These are phyloP conservation scores for Echinochloa phyllopogon DNA, from an alignment of 176 grass and related monocot genomes.

Conservation along the genomic window DNA sequence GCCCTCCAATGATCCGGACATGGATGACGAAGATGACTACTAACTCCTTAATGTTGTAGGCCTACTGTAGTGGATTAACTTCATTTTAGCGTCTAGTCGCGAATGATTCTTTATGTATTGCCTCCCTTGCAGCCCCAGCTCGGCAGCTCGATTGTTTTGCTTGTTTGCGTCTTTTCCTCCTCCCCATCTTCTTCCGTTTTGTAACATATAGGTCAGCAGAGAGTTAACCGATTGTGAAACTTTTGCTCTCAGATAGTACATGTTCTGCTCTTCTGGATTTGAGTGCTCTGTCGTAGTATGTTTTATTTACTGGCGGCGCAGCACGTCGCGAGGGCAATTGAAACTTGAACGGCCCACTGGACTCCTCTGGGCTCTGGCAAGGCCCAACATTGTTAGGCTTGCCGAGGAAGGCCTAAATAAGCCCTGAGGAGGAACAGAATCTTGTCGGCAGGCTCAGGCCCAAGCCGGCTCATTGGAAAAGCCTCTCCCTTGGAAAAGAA, in stretches of 20 bases:
- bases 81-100: neutral
- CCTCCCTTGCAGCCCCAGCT: slow-evolving; percentile 8
- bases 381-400: neutral
- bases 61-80: slow-evolving; percentile 26
- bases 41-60: slow-evolving; percentile 45
- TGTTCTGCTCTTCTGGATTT: neutral
- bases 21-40: slow-evolving; percentile 96
- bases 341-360: neutral
- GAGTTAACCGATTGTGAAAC: slow-evolving; percentile 25
- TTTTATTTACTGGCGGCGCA: neutral
- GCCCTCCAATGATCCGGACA: slow-evolving; percentile 76
- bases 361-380: neutral
- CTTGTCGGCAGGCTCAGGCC: neutral
- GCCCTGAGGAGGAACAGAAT: neutral
- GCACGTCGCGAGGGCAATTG: neutral
- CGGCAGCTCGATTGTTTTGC: neutral
- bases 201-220: slow-evolving; percentile 44
- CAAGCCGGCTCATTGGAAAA: neutral
- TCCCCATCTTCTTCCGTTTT: neutral
- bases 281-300: neutral
- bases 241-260: neutral
- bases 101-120: slow-evolving; percentile 32
- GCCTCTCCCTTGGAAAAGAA: slow-evolving; percentile 34
- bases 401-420: neutral
- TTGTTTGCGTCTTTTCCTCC: neutral